phyloP scores from a whole-genome alignment of 2,329 filamentous ascomycete species.

The Periconia sp. region DNA sequence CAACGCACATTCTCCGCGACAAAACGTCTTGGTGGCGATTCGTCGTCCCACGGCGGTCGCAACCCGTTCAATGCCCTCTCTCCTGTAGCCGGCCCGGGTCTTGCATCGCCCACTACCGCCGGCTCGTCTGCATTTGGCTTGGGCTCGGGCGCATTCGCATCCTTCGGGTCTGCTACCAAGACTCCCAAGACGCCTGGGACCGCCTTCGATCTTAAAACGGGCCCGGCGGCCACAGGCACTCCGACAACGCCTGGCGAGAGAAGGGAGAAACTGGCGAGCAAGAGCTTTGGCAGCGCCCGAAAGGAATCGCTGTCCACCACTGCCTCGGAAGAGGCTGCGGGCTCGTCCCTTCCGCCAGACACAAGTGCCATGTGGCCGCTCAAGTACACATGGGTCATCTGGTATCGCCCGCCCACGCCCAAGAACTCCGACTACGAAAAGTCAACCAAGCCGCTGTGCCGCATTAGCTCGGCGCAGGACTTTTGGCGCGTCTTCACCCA shows the following conservation, averaged over 20 bases:
- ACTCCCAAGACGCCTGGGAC: slow-evolving; percentile 85
- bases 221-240: slow-evolving; percentile 50
- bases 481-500: slow-evolving; percentile 91
- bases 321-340: slow-evolving; percentile 43
- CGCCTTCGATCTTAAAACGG: slow-evolving; percentile 77
- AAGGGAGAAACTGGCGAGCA: slow-evolving; percentile 49
- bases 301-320: slow-evolving; percentile 39
- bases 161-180: slow-evolving; percentile 83
- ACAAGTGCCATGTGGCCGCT: slow-evolving; percentile 59
- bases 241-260: slow-evolving; percentile 69
- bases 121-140: slow-evolving; percentile 91
- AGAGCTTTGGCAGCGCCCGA: slow-evolving; percentile 39
- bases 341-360: slow-evolving; percentile 45
- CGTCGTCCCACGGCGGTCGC: slow-evolving; percentile 74
- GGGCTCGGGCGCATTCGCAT: slow-evolving; percentile 93
- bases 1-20: slow-evolving; percentile 69
- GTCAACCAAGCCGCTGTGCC: slow-evolving; percentile 85
- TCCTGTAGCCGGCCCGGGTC: slow-evolving; percentile 67
- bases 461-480: slow-evolving; percentile 81
- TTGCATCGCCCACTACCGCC: slow-evolving; percentile 76
- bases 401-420: slow-evolving; percentile 94
- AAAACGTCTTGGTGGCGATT: slow-evolving; percentile 77
- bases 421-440: slow-evolving; percentile 99
- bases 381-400: slow-evolving; percentile 91
- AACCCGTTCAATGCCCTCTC: slow-evolving; percentile 82